Conservation (phyloP, 192 early-diverging fungal species). For the Gonapodya sp. region DNA sequence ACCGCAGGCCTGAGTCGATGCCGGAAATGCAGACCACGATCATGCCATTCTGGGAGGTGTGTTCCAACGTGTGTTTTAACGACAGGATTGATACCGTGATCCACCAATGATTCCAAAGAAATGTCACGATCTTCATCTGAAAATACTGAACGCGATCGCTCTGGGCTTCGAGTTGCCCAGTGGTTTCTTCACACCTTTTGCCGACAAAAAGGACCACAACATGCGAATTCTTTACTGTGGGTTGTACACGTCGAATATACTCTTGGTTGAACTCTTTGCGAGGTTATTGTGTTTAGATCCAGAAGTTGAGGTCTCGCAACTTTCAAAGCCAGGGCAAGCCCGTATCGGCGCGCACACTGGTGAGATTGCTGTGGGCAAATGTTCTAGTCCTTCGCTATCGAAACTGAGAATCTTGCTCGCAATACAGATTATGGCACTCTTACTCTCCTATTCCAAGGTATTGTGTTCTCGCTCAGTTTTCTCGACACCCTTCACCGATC, state of each 20-base stretch:
- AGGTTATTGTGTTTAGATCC: neutral
- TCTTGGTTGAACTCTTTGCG: neutral
- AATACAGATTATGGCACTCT: neutral
- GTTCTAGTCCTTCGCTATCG: too few relatives aligned
- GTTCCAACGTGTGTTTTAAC: neutral
- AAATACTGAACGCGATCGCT: neutral
- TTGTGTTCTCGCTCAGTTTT: neutral
- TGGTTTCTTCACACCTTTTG: neutral
- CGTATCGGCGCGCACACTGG: neutral
- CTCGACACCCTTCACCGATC: neutral
- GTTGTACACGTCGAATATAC: neutral
- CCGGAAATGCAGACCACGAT: neutral
- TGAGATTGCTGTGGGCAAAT: too few relatives aligned
- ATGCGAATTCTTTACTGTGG: neutral
- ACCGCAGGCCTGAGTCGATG: neutral
- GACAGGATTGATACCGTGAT: neutral
- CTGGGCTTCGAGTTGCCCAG: neutral
- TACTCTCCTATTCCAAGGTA: neutral
- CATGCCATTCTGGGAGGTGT: neutral
- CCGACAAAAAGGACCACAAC: neutral
- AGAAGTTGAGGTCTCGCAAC: neutral
- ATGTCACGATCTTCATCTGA: neutral
- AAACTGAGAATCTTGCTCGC: neutral
- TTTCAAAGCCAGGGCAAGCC: neutral
- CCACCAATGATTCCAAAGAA: neutral